These are phyloP conservation scores for Lineolata rhizophorae DNA, from an alignment of 495 filamentous ascomycete species.

Conservation along the genomic window DNA sequence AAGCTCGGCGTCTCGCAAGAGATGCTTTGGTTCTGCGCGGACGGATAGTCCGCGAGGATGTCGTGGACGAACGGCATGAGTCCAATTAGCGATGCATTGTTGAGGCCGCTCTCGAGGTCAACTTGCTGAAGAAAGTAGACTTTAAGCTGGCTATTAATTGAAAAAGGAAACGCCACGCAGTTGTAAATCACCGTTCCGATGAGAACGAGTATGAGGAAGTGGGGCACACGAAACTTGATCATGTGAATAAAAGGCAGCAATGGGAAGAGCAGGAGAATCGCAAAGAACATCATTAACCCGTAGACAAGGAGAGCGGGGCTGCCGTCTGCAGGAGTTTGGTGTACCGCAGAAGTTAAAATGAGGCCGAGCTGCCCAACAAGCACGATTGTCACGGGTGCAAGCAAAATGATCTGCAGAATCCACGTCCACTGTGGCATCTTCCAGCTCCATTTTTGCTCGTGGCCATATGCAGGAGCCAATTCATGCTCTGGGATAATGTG, in stretches of 20 bases:
- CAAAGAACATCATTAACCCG: conserved; percentile 41
- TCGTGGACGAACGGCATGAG: conserved; percentile 46
- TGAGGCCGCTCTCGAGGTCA: conserved; percentile 50
- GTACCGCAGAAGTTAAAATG: conserved; percentile 43
- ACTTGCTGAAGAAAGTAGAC: conserved; percentile 68
- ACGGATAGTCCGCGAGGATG: conserved; percentile 47
- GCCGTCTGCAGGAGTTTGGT: conserved; percentile 50
- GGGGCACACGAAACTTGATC: conserved; percentile 59
- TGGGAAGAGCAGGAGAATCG: conserved; percentile 50
- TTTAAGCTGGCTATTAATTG: conserved; percentile 54
- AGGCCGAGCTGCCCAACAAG: conserved; percentile 53
- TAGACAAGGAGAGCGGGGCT: conserved; percentile 32
- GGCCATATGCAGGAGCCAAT: too few relatives aligned
- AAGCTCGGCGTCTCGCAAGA: conserved; percentile 23
- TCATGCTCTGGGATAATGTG: too few relatives aligned
- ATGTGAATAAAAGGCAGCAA: conserved; percentile 71
- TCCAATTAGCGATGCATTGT: conserved; percentile 46
- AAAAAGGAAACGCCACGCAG: conserved; percentile 75
- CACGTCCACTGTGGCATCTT: conserved; percentile 63
- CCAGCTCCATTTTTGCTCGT: conserved; percentile 55
- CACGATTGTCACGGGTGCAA: conserved; percentile 55
- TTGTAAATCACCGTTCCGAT: conserved; percentile 68
- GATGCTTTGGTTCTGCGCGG: conserved; percentile 36
- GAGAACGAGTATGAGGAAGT: conserved; percentile 52
- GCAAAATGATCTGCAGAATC: conserved; percentile 64